A percentile compares a stretch with the other conserved stretches of the same genome.
These are phyloP conservation scores for Byssoonygena ceratinophila DNA, from an alignment of 2,329 filamentous ascomycete species.

Conservation along the genomic window DNA sequence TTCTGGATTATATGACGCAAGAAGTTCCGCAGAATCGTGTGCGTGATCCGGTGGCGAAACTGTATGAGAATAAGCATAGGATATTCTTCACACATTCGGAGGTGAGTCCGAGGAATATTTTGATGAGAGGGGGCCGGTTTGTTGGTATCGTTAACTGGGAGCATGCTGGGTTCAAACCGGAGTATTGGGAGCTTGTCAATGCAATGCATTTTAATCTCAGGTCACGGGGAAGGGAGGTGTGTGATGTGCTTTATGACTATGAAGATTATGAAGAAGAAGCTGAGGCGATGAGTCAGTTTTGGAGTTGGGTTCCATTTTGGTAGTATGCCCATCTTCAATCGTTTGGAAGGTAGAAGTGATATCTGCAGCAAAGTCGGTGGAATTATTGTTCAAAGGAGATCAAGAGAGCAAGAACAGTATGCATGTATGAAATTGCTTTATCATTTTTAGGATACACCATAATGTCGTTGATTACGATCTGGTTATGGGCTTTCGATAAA, in stretches of 20 bases:
- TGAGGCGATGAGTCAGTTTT: not conserved
- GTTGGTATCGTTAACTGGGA: slow-evolving; percentile 13
- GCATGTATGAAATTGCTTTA: not conserved
- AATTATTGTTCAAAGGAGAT: too few relatives aligned
- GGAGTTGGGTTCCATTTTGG: not conserved
- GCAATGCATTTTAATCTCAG: not conserved
- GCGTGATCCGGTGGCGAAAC: not conserved
- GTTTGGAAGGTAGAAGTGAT: too few relatives aligned
- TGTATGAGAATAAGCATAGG: not conserved
- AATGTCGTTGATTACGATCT: too few relatives aligned
- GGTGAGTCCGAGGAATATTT: not conserved
- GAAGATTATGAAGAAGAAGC: not conserved
- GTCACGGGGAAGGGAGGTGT: not conserved
- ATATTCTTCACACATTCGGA: slow-evolving; percentile 7
- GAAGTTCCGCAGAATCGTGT: not conserved
- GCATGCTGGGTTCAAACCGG: slow-evolving; percentile 13
- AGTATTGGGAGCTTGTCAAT: slow-evolving; percentile 13
- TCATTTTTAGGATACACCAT: not conserved
- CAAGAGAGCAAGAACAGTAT: too few relatives aligned
- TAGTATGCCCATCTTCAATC: not conserved
- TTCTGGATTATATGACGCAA: not conserved
- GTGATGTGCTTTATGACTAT: not conserved
- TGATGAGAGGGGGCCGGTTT: slow-evolving; percentile 7
- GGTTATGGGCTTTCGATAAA: too few relatives aligned
- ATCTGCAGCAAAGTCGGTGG: too few relatives aligned